Base-by-base conservation (phyloP, 805 yeast genomes). In the Jamesozyma lodderae region DNA sequence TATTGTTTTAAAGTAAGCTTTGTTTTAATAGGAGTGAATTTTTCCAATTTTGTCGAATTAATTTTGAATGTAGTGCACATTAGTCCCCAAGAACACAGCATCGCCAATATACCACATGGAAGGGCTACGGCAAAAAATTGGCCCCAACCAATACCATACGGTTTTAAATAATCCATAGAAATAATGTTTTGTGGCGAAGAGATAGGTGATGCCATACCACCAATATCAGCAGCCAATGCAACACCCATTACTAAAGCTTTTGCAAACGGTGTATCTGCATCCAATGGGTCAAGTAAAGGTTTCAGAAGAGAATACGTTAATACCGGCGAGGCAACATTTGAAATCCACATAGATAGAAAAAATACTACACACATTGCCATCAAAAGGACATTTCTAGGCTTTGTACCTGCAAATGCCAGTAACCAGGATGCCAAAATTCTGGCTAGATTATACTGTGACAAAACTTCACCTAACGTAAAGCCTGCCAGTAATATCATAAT, bases 201-300 rank as follows among this genome's bases (percentile, higher is more conserved):
- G 52, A 90, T 90, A 7, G 97, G 97, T 11, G 95, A 85, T 0
- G 95, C 80, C 94, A 88, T 86, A 53, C 97, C 97, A 16, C 95
- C 96, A 40, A 90, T 69, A 58, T 90, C 84, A 17, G 95, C 84
- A 3, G 96, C 82, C 37, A 90, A 67, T 0, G 97, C 96, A 48
- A 90, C 82, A 39, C 96, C 96, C 41, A 90, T 67, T 33, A 90
- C 79, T 47, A 90, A 67, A 0, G 95, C 86, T 57, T 84, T 79
- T 4, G 87, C 85, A 52, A 87, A 84, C 11, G 81, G 79, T 14
- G 88, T 77, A 25, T 75, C 77, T 23, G 79, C 73, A 13, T 90
- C 83, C 33, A 87, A 64, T 2, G 90, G 79, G 48, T 94, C 73
- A 45, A 90, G 65, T 16, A 90, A 69, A 2, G 96, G 96, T 58